These are phyloP conservation scores for Rhizopogon vinicolor DNA, from an alignment of 768 basidiomycete genomes.

Conservation along the genomic window DNA sequence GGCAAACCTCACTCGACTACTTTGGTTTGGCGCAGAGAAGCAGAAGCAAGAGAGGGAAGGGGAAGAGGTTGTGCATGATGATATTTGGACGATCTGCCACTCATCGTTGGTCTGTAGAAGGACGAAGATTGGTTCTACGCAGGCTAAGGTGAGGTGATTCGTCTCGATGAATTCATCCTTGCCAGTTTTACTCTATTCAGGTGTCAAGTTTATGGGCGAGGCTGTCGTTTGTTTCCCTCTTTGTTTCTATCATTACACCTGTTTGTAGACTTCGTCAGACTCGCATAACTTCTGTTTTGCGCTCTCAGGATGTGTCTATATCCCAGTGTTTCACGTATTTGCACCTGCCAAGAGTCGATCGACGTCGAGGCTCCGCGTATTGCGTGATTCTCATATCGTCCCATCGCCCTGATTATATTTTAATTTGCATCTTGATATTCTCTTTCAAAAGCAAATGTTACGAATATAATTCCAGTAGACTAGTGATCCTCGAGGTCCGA, in stretches of 20 bases:
- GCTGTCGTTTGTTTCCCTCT: not conserved
- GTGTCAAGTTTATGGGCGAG: not conserved
- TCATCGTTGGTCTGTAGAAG: conserved; percentile 14
- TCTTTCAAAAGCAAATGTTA: too few species aligned
- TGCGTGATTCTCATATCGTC: too few species aligned
- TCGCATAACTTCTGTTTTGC: not conserved
- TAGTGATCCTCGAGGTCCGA: too few species aligned
- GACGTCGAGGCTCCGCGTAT: too few species aligned
- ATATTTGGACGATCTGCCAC: conserved; percentile 22
- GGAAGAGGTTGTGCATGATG: not conserved
- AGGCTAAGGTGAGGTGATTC: conserved; percentile 4
- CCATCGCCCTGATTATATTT: too few species aligned
- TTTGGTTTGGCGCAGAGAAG: too few species aligned
- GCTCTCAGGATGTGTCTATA: not conserved
- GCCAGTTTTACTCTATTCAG: not conserved
- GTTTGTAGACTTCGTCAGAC: not conserved
- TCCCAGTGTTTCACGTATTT: too few species aligned
- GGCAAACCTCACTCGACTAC: too few species aligned
- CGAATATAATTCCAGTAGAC: too few species aligned
- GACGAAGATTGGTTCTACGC: conserved; percentile 6
- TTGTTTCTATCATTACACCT: not conserved
- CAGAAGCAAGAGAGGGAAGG: too few species aligned
- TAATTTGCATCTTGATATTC: too few species aligned
- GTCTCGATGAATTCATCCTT: not conserved
- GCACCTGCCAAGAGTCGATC: too few species aligned